Percentiles rank a stretch among this genome's conserved stretches.
Evolutionary conservation across 2,329 filamentous ascomycete genomes (phyloP).

Genomic region (Cladobotryum mycophilum): DNA sequence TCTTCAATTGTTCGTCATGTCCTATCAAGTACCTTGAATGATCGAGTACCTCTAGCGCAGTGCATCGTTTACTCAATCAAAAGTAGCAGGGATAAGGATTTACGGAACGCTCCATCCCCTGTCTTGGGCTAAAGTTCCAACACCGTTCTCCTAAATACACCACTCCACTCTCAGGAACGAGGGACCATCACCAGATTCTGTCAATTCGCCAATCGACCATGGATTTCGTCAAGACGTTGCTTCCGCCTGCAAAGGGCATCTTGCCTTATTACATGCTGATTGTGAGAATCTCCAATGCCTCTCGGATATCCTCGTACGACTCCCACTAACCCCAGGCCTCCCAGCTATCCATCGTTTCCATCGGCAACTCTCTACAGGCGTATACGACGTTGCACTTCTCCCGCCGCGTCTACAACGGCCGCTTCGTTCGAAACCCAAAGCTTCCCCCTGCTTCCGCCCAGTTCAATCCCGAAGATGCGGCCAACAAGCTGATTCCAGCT

Average conservation of each 20-base stretch:
- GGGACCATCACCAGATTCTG: too few species aligned
- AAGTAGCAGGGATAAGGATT: too few species aligned
- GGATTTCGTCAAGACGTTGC: constrained; percentile 39
- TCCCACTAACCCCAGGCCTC: neutral
- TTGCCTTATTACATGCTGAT: constrained; percentile 55
- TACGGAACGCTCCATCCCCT: too few species aligned
- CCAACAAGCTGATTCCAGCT: constrained; percentile 44
- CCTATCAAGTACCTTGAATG: too few species aligned
- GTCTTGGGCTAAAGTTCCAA: too few species aligned
- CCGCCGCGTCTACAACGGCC: constrained; percentile 75
- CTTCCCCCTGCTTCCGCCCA: constrained; percentile 34
- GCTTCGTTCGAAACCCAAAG: constrained; percentile 46
- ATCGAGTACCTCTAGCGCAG: too few species aligned
- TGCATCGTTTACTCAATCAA: too few species aligned
- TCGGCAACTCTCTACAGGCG: constrained; percentile 80
- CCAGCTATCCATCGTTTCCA: constrained; percentile 74
- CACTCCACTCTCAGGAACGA: too few species aligned
- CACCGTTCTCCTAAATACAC: too few species aligned
- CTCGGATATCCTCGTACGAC: neutral
- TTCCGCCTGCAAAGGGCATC: constrained; percentile 46
- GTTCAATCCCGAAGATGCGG: constrained; percentile 47
- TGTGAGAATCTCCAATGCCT: constrained; percentile 30
- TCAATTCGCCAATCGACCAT: constrained; percentile 24
- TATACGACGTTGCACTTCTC: constrained; percentile 77
- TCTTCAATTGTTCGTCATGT: too few species aligned